A percentile compares a stretch with the other conserved stretches of the same genome.
Conservation (phyloP, 1,284 basidiomycete species). For the Schizophyllum amplum region DNA sequence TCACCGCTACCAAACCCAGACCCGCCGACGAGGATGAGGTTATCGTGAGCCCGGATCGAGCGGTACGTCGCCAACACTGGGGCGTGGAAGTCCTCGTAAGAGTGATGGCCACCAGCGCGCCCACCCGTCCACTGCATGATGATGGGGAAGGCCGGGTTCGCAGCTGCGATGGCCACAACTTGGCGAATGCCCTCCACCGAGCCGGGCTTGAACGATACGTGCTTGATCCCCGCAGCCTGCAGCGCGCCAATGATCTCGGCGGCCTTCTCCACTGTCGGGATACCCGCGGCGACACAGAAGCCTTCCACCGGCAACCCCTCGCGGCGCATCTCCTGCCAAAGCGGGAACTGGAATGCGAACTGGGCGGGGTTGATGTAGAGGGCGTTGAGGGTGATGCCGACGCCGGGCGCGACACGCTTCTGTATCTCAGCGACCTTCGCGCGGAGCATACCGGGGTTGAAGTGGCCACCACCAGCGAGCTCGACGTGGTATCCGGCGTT, state of each 20-base stretch:
- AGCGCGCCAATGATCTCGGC: slow-evolving; percentile 85
- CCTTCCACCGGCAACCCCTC: slow-evolving; percentile 96
- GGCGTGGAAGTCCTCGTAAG: slow-evolving; percentile 98
- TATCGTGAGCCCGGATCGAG: slow-evolving; percentile 81
- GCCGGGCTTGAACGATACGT: slow-evolving; percentile 96
- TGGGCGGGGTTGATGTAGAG: slow-evolving; percentile 99
- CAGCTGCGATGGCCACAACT: slow-evolving; percentile 91
- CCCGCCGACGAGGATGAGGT: slow-evolving; percentile 90
- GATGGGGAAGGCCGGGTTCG: slow-evolving; percentile 96
- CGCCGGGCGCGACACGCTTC: slow-evolving; percentile 72
- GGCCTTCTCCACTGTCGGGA: slow-evolving; percentile 89
- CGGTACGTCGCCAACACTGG: slow-evolving; percentile 90
- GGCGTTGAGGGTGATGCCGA: slow-evolving; percentile 90
- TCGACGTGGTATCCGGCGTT: slow-evolving; percentile 95
- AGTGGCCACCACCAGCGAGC: slow-evolving; percentile 96
- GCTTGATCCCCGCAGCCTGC: slow-evolving; percentile 79
- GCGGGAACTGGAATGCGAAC: slow-evolving; percentile 93
- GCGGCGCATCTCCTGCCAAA: slow-evolving; percentile 95
- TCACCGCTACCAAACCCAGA: slow-evolving; percentile 95
- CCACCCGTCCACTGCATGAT: slow-evolving; percentile 99
- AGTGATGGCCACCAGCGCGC: slow-evolving; percentile 98
- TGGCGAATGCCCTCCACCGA: slow-evolving; percentile 96
- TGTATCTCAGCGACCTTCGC: slow-evolving; percentile 88
- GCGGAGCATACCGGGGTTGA: slow-evolving; percentile 84
- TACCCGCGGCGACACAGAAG: slow-evolving; percentile 96